A percentile compares a stretch with the other conserved stretches of the same genome.
These are phyloP conservation scores for Polyporus tsugae DNA, from an alignment of 1,284 basidiomycete genomes.

Conservation along the genomic window DNA sequence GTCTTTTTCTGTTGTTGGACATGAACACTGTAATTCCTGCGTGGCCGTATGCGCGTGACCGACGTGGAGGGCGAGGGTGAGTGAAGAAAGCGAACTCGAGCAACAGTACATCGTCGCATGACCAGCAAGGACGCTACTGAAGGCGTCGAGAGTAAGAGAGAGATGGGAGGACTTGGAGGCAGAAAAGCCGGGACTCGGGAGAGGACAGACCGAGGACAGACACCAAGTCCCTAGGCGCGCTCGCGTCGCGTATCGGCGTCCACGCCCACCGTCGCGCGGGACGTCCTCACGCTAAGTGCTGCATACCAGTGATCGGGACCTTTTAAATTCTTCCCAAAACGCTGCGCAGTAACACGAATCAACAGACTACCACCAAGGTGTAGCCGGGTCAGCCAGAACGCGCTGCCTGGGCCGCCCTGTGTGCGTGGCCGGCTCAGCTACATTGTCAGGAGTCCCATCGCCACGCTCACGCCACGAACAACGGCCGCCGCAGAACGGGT, in stretches of 20 bases:
- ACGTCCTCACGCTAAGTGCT: conserved; percentile 3
- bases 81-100: conserved; percentile 39
- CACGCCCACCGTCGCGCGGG: conserved; percentile 8
- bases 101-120: conserved; percentile 47
- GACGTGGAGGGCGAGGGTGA: conserved; percentile 28
- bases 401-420: not conserved
- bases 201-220: conserved; percentile 9
- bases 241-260: conserved; percentile 15
- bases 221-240: conserved; percentile 8
- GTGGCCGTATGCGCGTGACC: conserved; percentile 37
- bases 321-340: not conserved
- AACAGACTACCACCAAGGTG: not conserved
- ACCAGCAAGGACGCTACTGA: conserved; percentile 40
- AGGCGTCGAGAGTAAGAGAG: conserved; percentile 29
- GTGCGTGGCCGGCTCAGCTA: conserved; percentile 1
- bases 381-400: conserved; percentile 6
- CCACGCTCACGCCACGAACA: conserved; percentile 11
- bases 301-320: not conserved
- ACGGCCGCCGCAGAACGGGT: conserved; percentile 5
- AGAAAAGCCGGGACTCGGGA: conserved; percentile 11
- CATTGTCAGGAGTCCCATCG: not conserved
- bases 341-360: not conserved
- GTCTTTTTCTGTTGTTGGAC: conserved; percentile 38
- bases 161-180: conserved; percentile 20
- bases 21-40: conserved; percentile 42